Evolutionary conservation across 495 filamentous ascomycete genomes (phyloP), one percentile per base, ranked within the genome.

Genomic region (Corynascus novoguineensis): DNA sequence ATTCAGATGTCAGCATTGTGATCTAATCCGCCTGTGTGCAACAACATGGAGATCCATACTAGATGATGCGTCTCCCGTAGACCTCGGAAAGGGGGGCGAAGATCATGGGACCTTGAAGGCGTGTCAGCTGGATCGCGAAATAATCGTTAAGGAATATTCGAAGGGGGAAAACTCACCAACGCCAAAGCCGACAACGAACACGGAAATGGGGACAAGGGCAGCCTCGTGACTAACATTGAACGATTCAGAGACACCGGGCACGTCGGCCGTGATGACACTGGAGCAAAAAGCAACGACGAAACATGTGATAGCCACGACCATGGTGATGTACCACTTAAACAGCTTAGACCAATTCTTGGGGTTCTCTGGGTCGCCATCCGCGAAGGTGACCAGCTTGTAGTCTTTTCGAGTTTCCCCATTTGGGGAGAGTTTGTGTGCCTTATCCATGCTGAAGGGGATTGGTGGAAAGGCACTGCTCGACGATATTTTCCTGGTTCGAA

Each of bases 101-200:
- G 14, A 74, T 76, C 87, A 92, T 87, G n/a, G 89, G 89, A 4
- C 64, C 63, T 66, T n/a, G 21, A 10, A 3, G 10, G 9, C 0
- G 3, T 14, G 29, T 41, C 24, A 47, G 22, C 22, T 59, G 28
- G 63, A 9, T n/a, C 9, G 57, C 14, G 22, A 10, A 3, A 15
- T 2, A n/a, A 41, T 19, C n/a, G n/a, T 12, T 12, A 5, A 15
- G 11, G 19, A 19, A 9, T 5, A 14, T 4, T n/a, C 9, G 3
- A 19, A 8, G 19, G 24, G 22, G 17, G n/a, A n/a, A n/a, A 41
- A 61, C 63, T 57, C 49, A 57, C 86, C 88, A 41, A 91, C 69
- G 63, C 87, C 87, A 63, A 91, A 91, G 17, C 88, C 88, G 57
- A 92, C 73, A 17, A 91, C 88, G 59, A 92, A 92, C 1, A 90